Percentiles rank a stretch among this genome's conserved stretches.
phyloP scores from a whole-genome alignment of 2,329 filamentous ascomycete genomes.

The Hypoxylon sp. region DNA sequence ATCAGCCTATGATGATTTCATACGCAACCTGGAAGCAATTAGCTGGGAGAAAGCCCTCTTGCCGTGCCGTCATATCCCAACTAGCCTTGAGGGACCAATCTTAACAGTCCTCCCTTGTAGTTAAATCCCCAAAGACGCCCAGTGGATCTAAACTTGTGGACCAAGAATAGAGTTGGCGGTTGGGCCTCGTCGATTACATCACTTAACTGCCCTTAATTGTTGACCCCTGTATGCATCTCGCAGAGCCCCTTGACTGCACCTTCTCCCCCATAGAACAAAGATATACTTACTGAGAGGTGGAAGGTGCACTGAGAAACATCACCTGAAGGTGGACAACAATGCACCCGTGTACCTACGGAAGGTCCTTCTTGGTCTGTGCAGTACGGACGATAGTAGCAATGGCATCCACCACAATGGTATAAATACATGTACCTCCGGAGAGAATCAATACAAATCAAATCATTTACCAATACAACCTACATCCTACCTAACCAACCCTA shows the following conservation, averaged over 20 bases:
- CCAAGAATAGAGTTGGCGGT: too few relatives aligned
- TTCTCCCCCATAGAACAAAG: background rate
- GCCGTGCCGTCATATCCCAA: background rate
- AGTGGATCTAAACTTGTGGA: background rate
- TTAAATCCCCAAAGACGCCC: too few relatives aligned
- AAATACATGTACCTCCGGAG: too few relatives aligned
- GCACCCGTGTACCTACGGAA: too few relatives aligned
- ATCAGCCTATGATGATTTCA: background rate
- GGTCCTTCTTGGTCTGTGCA: too few relatives aligned
- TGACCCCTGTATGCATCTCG: too few relatives aligned
- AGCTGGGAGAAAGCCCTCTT: background rate
- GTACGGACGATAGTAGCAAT: too few relatives aligned
- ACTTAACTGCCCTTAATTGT: too few relatives aligned
- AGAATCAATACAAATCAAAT: too few relatives aligned
- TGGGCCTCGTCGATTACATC: too few relatives aligned
- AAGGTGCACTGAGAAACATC: background rate
- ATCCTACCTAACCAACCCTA: background rate
- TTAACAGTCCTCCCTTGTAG: background rate
- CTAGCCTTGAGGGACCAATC: background rate
- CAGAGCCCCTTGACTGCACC: background rate
- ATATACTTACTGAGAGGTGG: background rate
- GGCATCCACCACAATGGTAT: too few relatives aligned
- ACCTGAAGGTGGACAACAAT: too few relatives aligned
- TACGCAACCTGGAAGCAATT: background rate
- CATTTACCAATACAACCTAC: background rate